Conservation (phyloP, 148 eudicot species). For the Diospyros kaki region DNA sequence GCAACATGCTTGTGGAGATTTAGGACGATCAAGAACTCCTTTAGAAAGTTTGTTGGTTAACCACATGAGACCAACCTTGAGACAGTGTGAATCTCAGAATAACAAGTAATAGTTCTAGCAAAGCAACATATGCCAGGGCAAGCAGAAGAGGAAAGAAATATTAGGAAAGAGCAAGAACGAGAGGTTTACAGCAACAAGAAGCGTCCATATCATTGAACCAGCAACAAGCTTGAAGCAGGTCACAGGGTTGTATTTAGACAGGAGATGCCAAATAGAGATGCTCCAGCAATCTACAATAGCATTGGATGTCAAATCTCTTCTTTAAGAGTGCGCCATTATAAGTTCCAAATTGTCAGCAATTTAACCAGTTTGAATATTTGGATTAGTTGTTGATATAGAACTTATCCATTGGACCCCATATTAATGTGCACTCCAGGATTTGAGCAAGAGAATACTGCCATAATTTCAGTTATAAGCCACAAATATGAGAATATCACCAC, state of each 20-base stretch:
- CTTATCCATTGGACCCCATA: background rate
- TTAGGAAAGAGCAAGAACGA: background rate
- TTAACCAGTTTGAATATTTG: background rate
- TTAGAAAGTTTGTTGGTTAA: constrained; percentile 73
- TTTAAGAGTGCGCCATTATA: background rate
- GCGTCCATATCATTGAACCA: constrained; percentile 66
- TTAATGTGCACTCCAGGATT: background rate
- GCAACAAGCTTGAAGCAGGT: constrained; percentile 85
- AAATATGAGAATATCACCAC: constrained; percentile 4
- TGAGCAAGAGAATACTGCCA: background rate
- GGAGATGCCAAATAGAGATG: constrained; percentile 80
- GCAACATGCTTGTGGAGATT: constrained; percentile 40
- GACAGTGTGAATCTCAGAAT: constrained; percentile 11
- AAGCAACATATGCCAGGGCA: background rate
- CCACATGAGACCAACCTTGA: constrained; percentile 71
- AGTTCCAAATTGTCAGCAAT: background rate
- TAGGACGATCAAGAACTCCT: constrained; percentile 84
- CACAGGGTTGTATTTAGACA: constrained; percentile 78
- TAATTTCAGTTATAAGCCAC: background rate
- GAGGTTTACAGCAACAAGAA: constrained; percentile 62
- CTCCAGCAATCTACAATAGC: constrained; percentile 76
- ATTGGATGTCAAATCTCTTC: constrained; percentile 13
- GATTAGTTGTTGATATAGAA: background rate
- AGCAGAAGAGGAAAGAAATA: background rate
- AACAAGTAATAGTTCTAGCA: background rate